Percentiles rank a stretch among this genome's conserved stretches.
These are phyloP conservation scores for Botrytis deweyae DNA, from an alignment of 2,329 filamentous ascomycete genomes.

Conservation along the genomic window DNA sequence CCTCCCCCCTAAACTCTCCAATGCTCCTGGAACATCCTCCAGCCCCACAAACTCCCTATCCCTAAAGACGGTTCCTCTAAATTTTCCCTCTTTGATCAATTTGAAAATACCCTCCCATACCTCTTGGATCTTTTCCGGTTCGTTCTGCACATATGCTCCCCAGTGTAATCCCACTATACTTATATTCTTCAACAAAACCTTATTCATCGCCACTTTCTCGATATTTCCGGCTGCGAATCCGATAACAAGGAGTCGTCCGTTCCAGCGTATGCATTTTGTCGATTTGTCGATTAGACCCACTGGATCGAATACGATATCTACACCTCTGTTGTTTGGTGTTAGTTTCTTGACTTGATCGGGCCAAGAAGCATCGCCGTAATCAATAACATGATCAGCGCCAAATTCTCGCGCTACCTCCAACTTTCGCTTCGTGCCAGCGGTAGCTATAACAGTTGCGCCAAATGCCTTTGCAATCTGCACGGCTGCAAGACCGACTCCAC, in stretches of 20 bases:
- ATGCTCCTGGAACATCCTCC: conserved; percentile 72
- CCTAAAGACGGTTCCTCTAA: conserved; percentile 77
- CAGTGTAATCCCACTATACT: conserved; percentile 86
- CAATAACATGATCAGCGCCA: conserved; percentile 79
- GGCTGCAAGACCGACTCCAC: conserved; percentile 85
- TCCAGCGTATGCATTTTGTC: conserved; percentile 92
- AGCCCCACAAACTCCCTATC: conserved; percentile 81
- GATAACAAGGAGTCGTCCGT: conserved; percentile 81
- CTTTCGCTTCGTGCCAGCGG: conserved; percentile 78
- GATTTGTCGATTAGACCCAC: conserved; percentile 85
- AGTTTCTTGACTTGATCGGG: conserved; percentile 72
- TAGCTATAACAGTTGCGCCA: conserved; percentile 90
- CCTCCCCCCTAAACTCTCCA: conserved; percentile 74
- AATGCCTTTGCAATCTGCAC: conserved; percentile 93
- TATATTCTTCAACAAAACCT: conserved; percentile 91
- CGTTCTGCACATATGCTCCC: conserved; percentile 76
- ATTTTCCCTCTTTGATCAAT: conserved; percentile 74
- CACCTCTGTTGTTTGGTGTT: conserved; percentile 65
- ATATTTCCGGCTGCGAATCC: conserved; percentile 86
- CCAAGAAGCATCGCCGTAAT: conserved; percentile 68
- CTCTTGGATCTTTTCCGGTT: conserved; percentile 64
- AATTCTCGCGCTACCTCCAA: conserved; percentile 74
- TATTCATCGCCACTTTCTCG: conserved; percentile 90
- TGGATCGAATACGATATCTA: conserved; percentile 94
- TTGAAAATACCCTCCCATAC: conserved; percentile 84